Base-by-base conservation (phyloP, 2,329 filamentous ascomycete genomes). In the Xylariaceae sp. region DNA sequence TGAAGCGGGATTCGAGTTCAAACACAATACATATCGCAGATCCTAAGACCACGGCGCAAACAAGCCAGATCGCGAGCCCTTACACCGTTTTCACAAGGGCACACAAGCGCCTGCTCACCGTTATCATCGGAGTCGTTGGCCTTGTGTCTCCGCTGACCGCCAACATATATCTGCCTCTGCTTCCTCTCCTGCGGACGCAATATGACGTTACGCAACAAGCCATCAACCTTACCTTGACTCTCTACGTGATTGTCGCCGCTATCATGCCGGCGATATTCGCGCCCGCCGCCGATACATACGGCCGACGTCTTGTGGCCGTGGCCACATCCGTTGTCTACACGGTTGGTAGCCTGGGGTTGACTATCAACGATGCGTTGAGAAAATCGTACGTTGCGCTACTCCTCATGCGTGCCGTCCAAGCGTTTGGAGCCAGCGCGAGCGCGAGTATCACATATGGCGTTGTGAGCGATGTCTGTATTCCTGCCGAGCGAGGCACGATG, bases 181-280 rank as follows among this genome's bases (percentile, higher is more conserved):
- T 57, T 10, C 50, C 49, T 7, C 44, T 45, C 5, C 32, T 57
- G 14, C 43, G 49, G 26, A 20, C 21, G 1, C 41, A 48, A 16
- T 53, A 48, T 20, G n/a, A 40, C 16, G 44, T 40, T 19, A 40
- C 54, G 14, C 21, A 44, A 10, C 50, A 57, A 26, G 37, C 45
- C 21, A 49, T 57, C 45, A 53, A 57, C 49, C 54, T 57, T 5
- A 53, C 50, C 23, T 23, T 57, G 2, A 57, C 44, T 10, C 37
- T 52, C 20, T 56, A 56, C 48, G 43, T 56, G 10, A 37, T 56
- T 1, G 43, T 56, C 20, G 20, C 32, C 2, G 54, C 48, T n/a
- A 9, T 56, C 23, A 40, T 48, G 19, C 54, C 54, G 20, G 44
- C 44, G 7, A 20, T 56, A 16, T 53, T 49, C 40, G 50, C 44